Conservation (phyloP, 2,329 filamentous ascomycete species). For the Pestalotiopsis fici region DNA sequence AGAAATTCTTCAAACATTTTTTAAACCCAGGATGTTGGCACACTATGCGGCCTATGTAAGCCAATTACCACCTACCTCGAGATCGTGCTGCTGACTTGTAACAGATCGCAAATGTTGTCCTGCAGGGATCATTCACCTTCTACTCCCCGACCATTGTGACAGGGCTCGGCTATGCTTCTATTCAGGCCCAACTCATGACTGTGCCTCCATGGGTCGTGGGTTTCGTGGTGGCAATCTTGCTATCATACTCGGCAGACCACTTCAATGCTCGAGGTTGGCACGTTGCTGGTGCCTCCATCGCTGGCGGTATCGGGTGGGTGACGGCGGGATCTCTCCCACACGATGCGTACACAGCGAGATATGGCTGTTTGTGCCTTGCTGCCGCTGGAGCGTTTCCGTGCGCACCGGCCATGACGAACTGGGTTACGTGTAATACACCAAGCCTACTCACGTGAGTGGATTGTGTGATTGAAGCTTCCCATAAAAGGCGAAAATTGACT, state of each 20-base stretch:
- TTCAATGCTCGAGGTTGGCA: slow-evolving; percentile 24
- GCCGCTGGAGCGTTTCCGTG: slow-evolving; percentile 36
- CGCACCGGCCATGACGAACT: slow-evolving; percentile 34
- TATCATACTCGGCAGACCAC: slow-evolving; percentile 24
- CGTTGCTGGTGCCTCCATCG: slow-evolving; percentile 23
- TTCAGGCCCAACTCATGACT: slow-evolving; percentile 26
- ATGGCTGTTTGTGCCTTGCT: slow-evolving; percentile 36
- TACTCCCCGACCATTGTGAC: slow-evolving; percentile 55
- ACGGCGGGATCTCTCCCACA: slow-evolving; percentile 28
- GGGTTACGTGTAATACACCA: slow-evolving; percentile 39
- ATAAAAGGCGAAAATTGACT: background rate
- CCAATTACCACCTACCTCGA: background rate
- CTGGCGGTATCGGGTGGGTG: slow-evolving; percentile 32
- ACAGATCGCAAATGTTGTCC: slow-evolving; percentile 26
- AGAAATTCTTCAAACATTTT: slow-evolving; percentile 36
- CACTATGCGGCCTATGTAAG: slow-evolving; percentile 34
- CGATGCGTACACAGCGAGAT: slow-evolving; percentile 24
- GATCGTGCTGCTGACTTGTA: background rate
- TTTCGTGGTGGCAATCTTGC: slow-evolving; percentile 22
- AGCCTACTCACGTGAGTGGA: slow-evolving; percentile 26
- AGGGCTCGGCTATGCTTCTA: slow-evolving; percentile 29
- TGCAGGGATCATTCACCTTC: slow-evolving; percentile 44
- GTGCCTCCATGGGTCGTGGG: slow-evolving; percentile 29
- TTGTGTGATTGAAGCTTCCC: background rate
- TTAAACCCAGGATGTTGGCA: slow-evolving; percentile 35